Evolutionary conservation across 2,329 filamentous ascomycete species (phyloP), one percentile per base, ranked within the genome.

Genomic region (Fusarium sp.): DNA sequence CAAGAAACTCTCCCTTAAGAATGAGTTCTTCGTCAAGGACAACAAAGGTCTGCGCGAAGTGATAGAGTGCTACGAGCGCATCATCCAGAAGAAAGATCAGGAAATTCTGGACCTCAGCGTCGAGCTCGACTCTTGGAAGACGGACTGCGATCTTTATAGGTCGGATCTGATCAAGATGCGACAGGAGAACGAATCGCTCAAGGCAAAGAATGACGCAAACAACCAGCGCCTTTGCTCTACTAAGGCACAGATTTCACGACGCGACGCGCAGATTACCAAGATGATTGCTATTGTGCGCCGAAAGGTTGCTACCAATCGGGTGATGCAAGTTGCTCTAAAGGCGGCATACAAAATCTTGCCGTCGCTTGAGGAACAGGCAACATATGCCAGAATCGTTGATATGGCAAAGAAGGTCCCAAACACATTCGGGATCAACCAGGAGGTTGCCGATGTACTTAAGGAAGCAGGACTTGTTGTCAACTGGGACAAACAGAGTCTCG

Each of bases 341-440:
- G 62, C 63, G 21, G 59, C 63, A 0, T 62, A 63, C 56, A 55
- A 46, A 5, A 11, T 63, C 12, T 13, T 71, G 0, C 63, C 55
- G 4, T 32, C 28, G 2, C 3, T 62, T 12, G 3, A 43, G 5
- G 55, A 71, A 3, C 37, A 59, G 5, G 30, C 21, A 4, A 30
- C 45, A 3, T 41, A 57, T 4, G 14, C 37, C 10, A 37, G 34
- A 7, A 12, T 72, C 12, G 5, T 68, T 0, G n/a, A 37, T 2
- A 16, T 41, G 28, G 23, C 54, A 3, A 23, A 46, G 16, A 40
- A 40, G 2, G 3, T 11, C 3, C 23, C 18, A 1, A 10, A 47
- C 9, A 21, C 27, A 1, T 28, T 16, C 1, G 45, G 55, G 1
- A 10, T 69, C 13, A 47, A 59, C 20, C 14, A 18, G 10, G 67